Conservation (phyloP, 495 filamentous ascomycete genomes). For the Penicillium pulvis region DNA sequence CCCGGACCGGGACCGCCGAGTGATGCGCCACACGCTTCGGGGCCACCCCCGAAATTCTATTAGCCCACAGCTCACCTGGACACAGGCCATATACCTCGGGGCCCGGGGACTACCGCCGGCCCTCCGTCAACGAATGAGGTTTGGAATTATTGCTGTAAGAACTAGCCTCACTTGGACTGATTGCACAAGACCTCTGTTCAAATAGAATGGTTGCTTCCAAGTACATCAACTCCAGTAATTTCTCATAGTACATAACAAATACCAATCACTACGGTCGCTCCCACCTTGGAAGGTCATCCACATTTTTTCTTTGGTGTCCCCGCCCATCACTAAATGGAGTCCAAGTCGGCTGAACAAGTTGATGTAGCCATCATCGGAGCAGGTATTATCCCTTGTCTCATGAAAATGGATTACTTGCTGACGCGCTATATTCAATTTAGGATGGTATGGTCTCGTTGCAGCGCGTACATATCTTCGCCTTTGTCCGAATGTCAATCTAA, state of each 20-base stretch:
- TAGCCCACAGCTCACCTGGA: too few relatives aligned
- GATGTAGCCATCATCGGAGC: background rate
- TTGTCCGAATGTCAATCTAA: constrained; percentile 31
- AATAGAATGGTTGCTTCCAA: too few relatives aligned
- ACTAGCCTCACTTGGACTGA: too few relatives aligned
- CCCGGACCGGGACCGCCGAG: background rate
- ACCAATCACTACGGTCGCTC: background rate
- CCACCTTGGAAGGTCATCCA: background rate
- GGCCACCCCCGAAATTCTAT: background rate
- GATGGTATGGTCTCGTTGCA: constrained; percentile 50
- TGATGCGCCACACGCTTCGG: background rate
- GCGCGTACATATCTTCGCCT: constrained; percentile 57
- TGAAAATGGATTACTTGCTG: too few relatives aligned
- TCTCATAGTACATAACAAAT: background rate
- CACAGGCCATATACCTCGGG: too few relatives aligned
- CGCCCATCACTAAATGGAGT: background rate
- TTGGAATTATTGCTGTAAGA: too few relatives aligned
- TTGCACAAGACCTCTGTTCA: too few relatives aligned
- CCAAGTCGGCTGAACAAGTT: background rate
- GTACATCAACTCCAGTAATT: too few relatives aligned
- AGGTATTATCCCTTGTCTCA: background rate
- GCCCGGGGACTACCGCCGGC: too few relatives aligned
- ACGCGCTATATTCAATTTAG: background rate
- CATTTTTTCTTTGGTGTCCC: background rate
- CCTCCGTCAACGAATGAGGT: too few relatives aligned